Evolutionary conservation across 1,139 yeast genomes (phyloP).

Genomic region (Saccharomyces hybrid): DNA sequence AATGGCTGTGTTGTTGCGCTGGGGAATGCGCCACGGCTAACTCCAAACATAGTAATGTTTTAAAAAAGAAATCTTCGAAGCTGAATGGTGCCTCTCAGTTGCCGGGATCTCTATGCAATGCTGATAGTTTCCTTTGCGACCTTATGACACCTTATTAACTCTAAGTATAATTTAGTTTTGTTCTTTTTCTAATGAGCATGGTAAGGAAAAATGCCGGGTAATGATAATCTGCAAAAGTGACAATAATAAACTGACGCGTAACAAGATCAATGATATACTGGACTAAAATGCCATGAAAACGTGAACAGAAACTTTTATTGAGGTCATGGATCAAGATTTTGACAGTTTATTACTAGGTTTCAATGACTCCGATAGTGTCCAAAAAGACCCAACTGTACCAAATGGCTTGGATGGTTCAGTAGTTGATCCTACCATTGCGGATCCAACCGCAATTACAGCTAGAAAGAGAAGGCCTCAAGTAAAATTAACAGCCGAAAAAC

Average conservation of each 20-base stretch:
- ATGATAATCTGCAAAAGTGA: not conserved
- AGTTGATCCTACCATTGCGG: slow-evolving; percentile 14
- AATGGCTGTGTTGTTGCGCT: slow-evolving; percentile 38
- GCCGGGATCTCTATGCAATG: not conserved
- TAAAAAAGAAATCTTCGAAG: slow-evolving; percentile 3
- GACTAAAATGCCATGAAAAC: not conserved
- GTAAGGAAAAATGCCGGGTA: not conserved
- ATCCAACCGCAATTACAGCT: slow-evolving; percentile 20
- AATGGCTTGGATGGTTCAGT: slow-evolving; percentile 9
- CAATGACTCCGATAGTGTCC: not conserved
- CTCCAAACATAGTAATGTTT: slow-evolving; percentile 20
- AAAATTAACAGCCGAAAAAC: slow-evolving; percentile 44
- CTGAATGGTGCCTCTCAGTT: not conserved
- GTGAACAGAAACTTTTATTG: not conserved
- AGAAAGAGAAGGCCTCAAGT: slow-evolving; percentile 23
- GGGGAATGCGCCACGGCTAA: slow-evolving; percentile 19
- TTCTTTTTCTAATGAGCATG: not conserved
- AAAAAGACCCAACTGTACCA: slow-evolving; percentile 1
- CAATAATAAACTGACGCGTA: not conserved
- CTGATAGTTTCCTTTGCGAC: not conserved
- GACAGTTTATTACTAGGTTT: not conserved
- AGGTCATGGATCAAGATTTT: slow-evolving; percentile 1
- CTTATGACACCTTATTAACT: not conserved
- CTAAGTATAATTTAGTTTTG: not conserved
- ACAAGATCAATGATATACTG: not conserved